These are phyloP conservation scores for Marasmius oreades DNA, from an alignment of 1,284 basidiomycete species.

Conservation along the genomic window DNA sequence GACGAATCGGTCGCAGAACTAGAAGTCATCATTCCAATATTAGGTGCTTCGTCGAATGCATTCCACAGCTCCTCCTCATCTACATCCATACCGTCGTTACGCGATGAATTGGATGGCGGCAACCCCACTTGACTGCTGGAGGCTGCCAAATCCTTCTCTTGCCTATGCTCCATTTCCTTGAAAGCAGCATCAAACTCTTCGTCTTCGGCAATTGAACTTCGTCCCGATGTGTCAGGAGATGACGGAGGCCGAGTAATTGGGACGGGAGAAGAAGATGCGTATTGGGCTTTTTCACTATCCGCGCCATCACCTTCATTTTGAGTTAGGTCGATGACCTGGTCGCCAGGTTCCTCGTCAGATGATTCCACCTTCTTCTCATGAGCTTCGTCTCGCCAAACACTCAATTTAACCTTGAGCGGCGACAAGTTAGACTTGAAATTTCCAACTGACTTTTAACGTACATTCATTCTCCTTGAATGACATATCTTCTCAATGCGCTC, in stretches of 20 bases:
- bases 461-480: conserved; percentile 80
- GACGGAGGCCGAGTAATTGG: conserved; percentile 48
- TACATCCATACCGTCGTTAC: conserved; percentile 20
- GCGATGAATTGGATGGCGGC: conserved; percentile 12
- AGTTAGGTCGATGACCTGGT: conserved; percentile 26
- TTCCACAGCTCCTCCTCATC: conserved; percentile 57
- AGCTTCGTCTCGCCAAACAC: conserved; percentile 73
- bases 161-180: conserved; percentile 5
- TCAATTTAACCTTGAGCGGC: conserved; percentile 53
- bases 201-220: conserved; percentile 4
- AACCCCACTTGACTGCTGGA: conserved; percentile 5
- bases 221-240: conserved; percentile 27
- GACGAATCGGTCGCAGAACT: conserved; percentile 7
- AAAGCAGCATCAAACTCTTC: conserved; percentile 8
- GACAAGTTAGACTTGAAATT: conserved; percentile 3
- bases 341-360: conserved; percentile 28
- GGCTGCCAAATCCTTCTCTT: conserved; percentile 7
- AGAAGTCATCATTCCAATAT: conserved; percentile 13
- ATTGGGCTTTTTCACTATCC: conserved; percentile 23
- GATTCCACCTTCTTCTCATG: conserved; percentile 45
- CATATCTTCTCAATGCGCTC: conserved; percentile 82
- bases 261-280: conserved; percentile 35
- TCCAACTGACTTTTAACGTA: conserved; percentile 28
- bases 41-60: conserved; percentile 32
- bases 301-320: conserved; percentile 25